Base-by-base conservation (phyloP, 2,329 filamentous ascomycete species). In the Botryotinia globosa region DNA sequence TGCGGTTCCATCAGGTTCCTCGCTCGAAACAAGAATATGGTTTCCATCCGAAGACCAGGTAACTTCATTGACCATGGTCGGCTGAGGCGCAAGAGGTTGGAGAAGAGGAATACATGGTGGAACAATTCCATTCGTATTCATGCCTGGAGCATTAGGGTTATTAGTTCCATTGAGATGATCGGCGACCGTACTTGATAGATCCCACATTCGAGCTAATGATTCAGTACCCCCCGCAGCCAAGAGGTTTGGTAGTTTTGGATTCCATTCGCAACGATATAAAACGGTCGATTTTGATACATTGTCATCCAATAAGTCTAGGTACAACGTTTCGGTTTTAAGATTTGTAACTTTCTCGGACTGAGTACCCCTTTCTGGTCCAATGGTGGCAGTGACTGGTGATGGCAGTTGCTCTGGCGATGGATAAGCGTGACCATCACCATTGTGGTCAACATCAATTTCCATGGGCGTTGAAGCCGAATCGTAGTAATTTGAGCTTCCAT, bases 121-220 rank as follows among this genome's bases (percentile, higher is more conserved):
- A 63, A 74, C 74, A 29, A 70, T 71, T 29, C 37, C 78, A 32
- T 71, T 71, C 34, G 37, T 78, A 71, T 64, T 71, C n/a, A 54
- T 54, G 20, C 59, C 34, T 54, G 59, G 25, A 45, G 64, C 20
- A n/a, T 65, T 62, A 45, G 71, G 56, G 44, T 22, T 37, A 16
- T 68, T 42, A 22, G 32, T 34, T 67, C 61, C 51, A 51, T 72
- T 72, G 39, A 39, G 42, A 34, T 45, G 34, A 77, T 83, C 83
- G 78, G 85, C 82, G 80, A 84, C 71, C 45, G 72, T 84, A 85
- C 86, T 86, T 81, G 87, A 86, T 77, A 91, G 82, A 75, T 87
- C 90, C 89, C 89, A 91, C 83, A 91, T 85, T 76, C 89, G 88
- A 85, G 89, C 89, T 88, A 91, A 88, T 83, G 89, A 88, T 85